phyloP scores from a whole-genome alignment of 129 eudicot species.

The carrot (Daucus carota) region DNA sequence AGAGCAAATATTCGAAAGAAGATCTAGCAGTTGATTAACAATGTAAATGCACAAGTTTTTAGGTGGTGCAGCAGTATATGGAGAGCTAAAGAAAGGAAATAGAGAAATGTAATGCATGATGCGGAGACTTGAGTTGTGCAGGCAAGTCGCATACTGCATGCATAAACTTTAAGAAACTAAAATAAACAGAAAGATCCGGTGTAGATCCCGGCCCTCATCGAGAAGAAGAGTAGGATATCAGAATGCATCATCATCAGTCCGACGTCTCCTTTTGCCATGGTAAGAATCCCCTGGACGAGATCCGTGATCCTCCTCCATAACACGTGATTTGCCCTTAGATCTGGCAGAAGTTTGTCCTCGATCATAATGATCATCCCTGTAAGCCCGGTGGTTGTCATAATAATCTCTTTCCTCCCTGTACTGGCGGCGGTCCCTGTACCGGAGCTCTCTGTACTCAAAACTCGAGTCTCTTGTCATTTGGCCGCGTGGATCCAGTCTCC shows the following conservation, averaged over 20 bases:
- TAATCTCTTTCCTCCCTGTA: slow-evolving; percentile 73
- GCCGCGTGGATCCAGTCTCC: slow-evolving; percentile 36
- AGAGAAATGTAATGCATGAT: slow-evolving; percentile 19
- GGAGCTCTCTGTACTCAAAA: no score
- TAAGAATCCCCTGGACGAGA: slow-evolving; percentile 78
- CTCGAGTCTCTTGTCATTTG: slow-evolving; percentile 52
- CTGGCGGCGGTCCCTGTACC: slow-evolving; percentile 48
- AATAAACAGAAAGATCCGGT: slow-evolving; percentile 13
- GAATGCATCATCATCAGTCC: slow-evolving; percentile 39
- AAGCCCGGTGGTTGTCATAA: slow-evolving; percentile 44
- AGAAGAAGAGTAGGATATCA: slow-evolving; percentile 5
- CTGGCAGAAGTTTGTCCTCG: slow-evolving; percentile 69
- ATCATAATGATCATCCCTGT: slow-evolving; percentile 80
- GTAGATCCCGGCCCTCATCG: slow-evolving; percentile 10
- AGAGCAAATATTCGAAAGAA: slow-evolving; percentile 31
- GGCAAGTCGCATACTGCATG: background rate
- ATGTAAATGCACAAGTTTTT: slow-evolving; percentile 19
- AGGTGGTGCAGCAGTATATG: slow-evolving; percentile 20
- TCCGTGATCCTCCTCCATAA: slow-evolving; percentile 61
- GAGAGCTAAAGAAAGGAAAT: slow-evolving; percentile 7
- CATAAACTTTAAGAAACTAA: slow-evolving; percentile 16
- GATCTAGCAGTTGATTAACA: no score
- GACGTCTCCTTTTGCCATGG: slow-evolving; percentile 78
- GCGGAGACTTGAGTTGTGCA: slow-evolving; percentile 34
- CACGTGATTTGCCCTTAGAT: slow-evolving; percentile 64